A percentile compares a stretch with the other conserved stretches of the same genome.
Conservation (phyloP, 192 early-diverging fungal species). For the Umbelopsis sp. region DNA sequence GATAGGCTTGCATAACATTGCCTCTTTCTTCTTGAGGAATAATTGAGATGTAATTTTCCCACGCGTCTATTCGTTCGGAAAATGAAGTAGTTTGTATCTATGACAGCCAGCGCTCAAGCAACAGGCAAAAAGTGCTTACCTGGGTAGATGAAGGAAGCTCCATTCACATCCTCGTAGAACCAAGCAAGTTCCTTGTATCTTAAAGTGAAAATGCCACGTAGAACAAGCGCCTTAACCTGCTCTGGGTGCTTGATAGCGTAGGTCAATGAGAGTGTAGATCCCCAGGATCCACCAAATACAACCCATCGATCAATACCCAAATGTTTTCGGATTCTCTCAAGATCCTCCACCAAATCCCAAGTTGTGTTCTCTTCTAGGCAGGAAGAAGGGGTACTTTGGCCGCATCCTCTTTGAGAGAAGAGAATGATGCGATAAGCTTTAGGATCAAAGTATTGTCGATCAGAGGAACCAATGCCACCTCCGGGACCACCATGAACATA, state of each 20-base stretch:
- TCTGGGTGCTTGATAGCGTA: constrained; percentile 66
- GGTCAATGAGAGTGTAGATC: constrained; percentile 51
- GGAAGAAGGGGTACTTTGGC: constrained; percentile 67
- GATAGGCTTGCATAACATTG: constrained; percentile 65
- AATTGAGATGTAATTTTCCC: constrained; percentile 56
- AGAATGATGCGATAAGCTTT: constrained; percentile 62
- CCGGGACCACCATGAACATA: constrained; percentile 62
- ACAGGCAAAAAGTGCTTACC: constrained; percentile 23
- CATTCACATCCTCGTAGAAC: constrained; percentile 66
- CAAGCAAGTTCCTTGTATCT: constrained; percentile 57
- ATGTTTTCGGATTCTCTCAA: constrained; percentile 63
- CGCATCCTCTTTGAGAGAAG: constrained; percentile 69
- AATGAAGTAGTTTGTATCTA: not conserved
- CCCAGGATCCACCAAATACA: constrained; percentile 78
- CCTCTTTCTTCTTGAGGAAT: constrained; percentile 65
- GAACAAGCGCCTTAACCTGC: constrained; percentile 63
- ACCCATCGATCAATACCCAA: constrained; percentile 71
- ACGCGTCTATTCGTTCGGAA: constrained; percentile 40
- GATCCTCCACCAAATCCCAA: constrained; percentile 64
- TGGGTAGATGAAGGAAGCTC: constrained; percentile 66
- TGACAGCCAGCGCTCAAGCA: not conserved
- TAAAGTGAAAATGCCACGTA: constrained; percentile 69
- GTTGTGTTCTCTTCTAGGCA: constrained; percentile 67
- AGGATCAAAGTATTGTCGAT: constrained; percentile 57
- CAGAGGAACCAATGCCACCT: constrained; percentile 55